Evolutionary conservation across 768 basidiomycete species (phyloP).

Genomic region (Kwoniella europaea): DNA sequence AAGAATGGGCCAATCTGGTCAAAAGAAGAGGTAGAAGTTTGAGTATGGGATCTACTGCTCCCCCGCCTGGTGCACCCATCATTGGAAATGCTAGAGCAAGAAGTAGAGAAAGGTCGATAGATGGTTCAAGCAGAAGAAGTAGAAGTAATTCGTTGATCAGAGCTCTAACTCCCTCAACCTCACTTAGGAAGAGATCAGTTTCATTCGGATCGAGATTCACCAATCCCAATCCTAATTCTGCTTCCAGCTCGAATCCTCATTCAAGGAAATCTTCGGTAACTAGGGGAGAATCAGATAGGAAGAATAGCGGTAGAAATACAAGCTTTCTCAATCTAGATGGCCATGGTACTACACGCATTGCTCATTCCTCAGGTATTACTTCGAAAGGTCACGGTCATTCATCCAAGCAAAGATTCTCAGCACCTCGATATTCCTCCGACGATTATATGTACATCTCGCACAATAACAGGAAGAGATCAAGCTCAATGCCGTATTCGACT

Average conservation of each 20-base stretch:
- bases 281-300: slow-evolving; percentile 2
- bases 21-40: slow-evolving; percentile 38
- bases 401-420: neutral
- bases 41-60: slow-evolving; percentile 30
- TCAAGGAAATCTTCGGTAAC: slow-evolving; percentile 9
- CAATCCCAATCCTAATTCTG: neutral
- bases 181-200: slow-evolving; percentile 23
- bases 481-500: slow-evolving; percentile 2
- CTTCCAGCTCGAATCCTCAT: neutral
- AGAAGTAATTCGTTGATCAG: slow-evolving; percentile 28
- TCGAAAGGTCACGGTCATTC: neutral
- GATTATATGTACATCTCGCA: slow-evolving; percentile 8
- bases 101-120: slow-evolving; percentile 21
- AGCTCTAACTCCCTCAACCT: slow-evolving; percentile 9
- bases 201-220: slow-evolving; percentile 28
- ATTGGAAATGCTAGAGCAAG: slow-evolving; percentile 36
- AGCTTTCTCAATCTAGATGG: slow-evolving; percentile 19
- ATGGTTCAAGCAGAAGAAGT: slow-evolving; percentile 20
- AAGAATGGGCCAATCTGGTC: slow-evolving; percentile 43
- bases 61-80: slow-evolving; percentile 35
- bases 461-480: slow-evolving; percentile 15
- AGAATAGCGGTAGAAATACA: neutral
- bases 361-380: neutral
- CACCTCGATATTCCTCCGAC: slow-evolving; percentile 8
- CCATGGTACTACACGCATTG: neutral